phyloP scores from a whole-genome alignment of 176 grass and related monocot genomes.

The Saccharum spontaneum region DNA sequence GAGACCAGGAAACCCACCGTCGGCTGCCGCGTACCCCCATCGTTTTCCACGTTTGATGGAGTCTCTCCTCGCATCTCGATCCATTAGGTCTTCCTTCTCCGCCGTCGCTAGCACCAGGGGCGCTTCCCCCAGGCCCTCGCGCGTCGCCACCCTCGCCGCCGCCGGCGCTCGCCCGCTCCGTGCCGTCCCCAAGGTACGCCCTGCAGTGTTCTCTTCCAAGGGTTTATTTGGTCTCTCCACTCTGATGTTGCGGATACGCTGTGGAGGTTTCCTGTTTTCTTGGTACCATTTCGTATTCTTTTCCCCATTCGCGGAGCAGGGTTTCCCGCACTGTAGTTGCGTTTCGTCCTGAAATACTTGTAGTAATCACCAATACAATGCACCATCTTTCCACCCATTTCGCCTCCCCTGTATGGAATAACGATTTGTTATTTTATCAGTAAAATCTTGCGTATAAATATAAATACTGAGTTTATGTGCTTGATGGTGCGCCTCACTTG shows the following conservation, averaged over 20 bases:
- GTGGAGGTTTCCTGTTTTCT: too few relatives aligned
- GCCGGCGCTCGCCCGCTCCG: not conserved
- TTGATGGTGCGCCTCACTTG: not conserved
- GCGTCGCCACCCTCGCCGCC: not conserved
- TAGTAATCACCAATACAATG: too few relatives aligned
- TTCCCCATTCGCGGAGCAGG: not conserved
- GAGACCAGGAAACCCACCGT: too few relatives aligned
- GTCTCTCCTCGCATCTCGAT: constrained; percentile 17
- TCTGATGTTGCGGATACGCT: too few relatives aligned
- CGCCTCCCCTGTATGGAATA: not conserved
- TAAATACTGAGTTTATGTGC: not conserved
- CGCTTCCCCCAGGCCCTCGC: not conserved
- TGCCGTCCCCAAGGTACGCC: constrained; percentile 9
- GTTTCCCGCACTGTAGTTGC: not conserved
- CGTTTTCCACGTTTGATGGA: constrained; percentile 25
- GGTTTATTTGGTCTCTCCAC: not conserved
- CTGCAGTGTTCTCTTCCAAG: not conserved
- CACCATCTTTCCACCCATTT: not conserved
- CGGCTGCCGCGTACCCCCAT: too few relatives aligned
- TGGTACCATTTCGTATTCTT: not conserved
- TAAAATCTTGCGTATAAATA: not conserved
- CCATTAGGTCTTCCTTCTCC: not conserved
- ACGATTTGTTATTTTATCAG: not conserved
- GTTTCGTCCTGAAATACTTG: too few relatives aligned
- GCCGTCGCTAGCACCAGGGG: not conserved